Percentiles rank a stretch among this genome's conserved stretches.
Conservation (phyloP, 106 monocot species). For the Dactylorhiza incarnata region DNA sequence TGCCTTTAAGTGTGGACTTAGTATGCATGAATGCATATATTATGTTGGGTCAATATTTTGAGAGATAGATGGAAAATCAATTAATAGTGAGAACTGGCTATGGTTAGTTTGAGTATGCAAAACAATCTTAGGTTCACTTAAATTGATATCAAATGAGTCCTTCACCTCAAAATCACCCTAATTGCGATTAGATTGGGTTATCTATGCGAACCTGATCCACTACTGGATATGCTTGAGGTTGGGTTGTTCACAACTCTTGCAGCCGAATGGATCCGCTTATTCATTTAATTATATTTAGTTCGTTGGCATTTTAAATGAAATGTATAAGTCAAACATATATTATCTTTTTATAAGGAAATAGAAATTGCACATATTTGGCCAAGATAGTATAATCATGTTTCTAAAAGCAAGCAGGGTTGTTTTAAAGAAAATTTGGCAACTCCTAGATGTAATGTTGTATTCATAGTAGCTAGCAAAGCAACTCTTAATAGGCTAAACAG, state of each 20-base stretch:
- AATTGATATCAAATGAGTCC: background rate
- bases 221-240: too few relatives aligned
- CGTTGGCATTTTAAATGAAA: too few relatives aligned
- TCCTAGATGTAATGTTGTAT: background rate
- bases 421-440: background rate
- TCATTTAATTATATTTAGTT: too few relatives aligned
- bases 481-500: background rate
- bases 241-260: too few relatives aligned
- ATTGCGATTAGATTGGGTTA: background rate
- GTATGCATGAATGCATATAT: background rate
- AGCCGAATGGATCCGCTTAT: too few relatives aligned
- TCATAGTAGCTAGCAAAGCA: background rate
- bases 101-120: background rate
- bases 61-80: background rate
- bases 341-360: too few relatives aligned
- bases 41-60: background rate
- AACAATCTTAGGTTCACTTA: background rate
- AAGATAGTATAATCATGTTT: background rate
- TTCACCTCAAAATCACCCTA: background rate
- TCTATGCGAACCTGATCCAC: background rate
- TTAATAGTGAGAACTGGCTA: background rate
- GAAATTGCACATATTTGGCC: background rate
- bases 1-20: background rate
- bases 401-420: background rate
- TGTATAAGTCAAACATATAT: too few relatives aligned